These are phyloP conservation scores for Coniochaeta hoffmannii DNA, from an alignment of 2,329 filamentous ascomycete genomes.

Conservation along the genomic window DNA sequence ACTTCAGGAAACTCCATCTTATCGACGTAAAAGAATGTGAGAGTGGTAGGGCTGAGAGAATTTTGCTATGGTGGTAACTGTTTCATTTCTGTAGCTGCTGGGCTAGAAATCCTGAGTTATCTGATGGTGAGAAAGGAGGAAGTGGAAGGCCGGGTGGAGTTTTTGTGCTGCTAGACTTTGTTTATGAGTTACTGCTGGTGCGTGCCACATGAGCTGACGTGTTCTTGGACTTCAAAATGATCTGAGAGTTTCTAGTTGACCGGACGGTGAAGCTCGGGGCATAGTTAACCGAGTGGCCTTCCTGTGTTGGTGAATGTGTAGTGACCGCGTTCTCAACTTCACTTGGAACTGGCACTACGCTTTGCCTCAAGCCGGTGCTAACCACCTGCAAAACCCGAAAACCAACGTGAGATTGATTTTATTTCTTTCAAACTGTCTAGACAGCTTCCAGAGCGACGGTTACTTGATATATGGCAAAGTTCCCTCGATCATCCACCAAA, in stretches of 20 bases:
- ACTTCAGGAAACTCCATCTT: no score
- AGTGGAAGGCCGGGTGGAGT: not conserved
- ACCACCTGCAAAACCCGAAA: not conserved
- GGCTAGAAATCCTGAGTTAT: no score
- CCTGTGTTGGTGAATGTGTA: not conserved
- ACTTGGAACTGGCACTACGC: no score
- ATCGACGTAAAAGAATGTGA: no score
- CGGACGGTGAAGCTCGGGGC: not conserved
- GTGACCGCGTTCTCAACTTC: not conserved
- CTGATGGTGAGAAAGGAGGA: not conserved
- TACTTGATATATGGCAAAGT: not conserved
- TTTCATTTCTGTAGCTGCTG: no score
- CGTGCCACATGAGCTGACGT: not conserved
- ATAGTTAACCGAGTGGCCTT: not conserved
- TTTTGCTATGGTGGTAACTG: no score
- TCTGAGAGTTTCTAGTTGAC: not conserved
- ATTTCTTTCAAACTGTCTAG: not conserved
- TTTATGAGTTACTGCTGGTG: not conserved
- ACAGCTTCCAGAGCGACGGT: not conserved
- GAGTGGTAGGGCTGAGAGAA: no score
- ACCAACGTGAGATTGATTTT: not conserved
- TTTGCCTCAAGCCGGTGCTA: not conserved
- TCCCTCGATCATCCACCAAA: not conserved
- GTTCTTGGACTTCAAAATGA: not conserved
- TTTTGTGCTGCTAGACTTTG: not conserved